A percentile compares a stretch with the other conserved stretches of the same genome.
Conservation (phyloP, 202 grass and related monocot species). For the Setaria viridis region DNA sequence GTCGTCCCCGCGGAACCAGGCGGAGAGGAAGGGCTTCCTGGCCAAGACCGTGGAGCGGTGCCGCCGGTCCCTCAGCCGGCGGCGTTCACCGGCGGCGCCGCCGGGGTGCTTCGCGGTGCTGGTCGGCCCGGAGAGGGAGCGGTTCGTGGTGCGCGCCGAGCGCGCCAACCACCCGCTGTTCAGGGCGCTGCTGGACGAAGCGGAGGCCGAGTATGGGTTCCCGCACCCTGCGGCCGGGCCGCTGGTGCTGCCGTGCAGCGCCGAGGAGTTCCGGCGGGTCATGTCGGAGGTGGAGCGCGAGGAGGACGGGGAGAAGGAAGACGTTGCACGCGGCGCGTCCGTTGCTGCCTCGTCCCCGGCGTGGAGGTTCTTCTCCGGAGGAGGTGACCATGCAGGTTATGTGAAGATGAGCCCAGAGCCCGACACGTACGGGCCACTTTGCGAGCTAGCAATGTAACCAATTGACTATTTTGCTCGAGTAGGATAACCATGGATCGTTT, state of each 20-base stretch:
- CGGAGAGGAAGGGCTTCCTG: not conserved
- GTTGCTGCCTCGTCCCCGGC: not conserved
- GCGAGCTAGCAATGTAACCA: too few species aligned
- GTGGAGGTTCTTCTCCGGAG: not conserved
- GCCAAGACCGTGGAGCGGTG: constrained; percentile 3
- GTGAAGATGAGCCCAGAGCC: not conserved
- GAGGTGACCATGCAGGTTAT: not conserved
- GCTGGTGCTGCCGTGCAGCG: constrained; percentile 42
- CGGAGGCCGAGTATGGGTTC: constrained; percentile 16
- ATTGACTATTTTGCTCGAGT: too few species aligned
- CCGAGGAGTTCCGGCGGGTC: constrained; percentile 41
- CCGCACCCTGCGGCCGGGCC: not conserved
- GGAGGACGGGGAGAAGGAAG: not conserved
- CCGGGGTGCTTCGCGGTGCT: constrained; percentile 48
- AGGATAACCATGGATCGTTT: too few species aligned
- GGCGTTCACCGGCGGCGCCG: not conserved
- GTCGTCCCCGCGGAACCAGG: too few species aligned
- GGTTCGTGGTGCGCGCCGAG: constrained; percentile 47
- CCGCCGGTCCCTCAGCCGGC: not conserved
- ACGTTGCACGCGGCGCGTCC: not conserved
- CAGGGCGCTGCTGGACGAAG: constrained; percentile 15
- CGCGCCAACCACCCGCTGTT: constrained; percentile 38
- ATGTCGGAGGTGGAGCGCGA: constrained; percentile 47
- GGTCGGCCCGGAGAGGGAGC: constrained; percentile 49
- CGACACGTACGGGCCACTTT: too few species aligned